Conservation (phyloP, 73 alveolate species). For the Paramecium biaurelia region DNA sequence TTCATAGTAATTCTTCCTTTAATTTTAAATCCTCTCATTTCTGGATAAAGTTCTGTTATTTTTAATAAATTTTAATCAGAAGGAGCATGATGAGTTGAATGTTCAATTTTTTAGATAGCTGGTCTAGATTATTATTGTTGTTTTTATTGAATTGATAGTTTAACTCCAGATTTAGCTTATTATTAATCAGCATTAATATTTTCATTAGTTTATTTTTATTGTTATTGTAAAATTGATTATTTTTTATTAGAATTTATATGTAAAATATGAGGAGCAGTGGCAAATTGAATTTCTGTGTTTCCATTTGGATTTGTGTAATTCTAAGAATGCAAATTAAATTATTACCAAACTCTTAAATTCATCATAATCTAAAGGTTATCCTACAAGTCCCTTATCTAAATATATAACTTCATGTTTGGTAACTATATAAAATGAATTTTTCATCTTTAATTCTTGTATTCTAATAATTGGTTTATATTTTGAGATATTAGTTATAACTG, state of each 20-base stretch:
- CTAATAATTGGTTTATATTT: background rate
- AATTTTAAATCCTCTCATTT: background rate
- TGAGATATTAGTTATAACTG: background rate
- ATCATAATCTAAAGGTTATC: background rate
- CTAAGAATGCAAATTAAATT: background rate
- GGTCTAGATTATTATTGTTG: background rate
- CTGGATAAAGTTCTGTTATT: background rate
- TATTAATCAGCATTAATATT: background rate
- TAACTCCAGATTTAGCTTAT: background rate
- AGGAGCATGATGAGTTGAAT: background rate
- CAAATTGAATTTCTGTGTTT: background rate
- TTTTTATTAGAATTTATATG: background rate
- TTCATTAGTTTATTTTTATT: background rate
- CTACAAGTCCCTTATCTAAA: background rate
- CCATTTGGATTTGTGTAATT: background rate
- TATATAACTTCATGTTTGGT: background rate
- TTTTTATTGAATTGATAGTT: background rate
- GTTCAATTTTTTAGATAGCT: background rate
- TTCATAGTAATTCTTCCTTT: background rate
- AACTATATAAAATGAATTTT: background rate
- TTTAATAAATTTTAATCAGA: background rate
- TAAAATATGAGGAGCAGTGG: background rate
- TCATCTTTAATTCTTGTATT: background rate
- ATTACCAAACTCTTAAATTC: background rate
- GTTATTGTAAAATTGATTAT: background rate